Evolutionary conservation across 495 filamentous ascomycete species (phyloP), one percentile per base, ranked within the genome.

Genomic region (Penicillium samsonianum): DNA sequence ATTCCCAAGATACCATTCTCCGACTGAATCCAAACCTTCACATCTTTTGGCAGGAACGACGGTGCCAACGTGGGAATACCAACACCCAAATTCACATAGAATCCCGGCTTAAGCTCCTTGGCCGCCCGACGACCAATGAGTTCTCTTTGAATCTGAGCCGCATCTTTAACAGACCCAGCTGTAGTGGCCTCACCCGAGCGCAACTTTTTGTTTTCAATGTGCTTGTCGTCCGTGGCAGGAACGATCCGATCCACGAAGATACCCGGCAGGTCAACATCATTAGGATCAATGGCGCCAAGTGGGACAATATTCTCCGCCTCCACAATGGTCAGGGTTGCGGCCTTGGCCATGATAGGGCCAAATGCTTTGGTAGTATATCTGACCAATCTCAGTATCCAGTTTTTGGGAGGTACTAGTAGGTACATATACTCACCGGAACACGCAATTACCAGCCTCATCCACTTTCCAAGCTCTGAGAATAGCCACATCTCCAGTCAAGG

Each of bases 1-100:
- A 96, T 84, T 37, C 92, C 92, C 2, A 96, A 75, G 46, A 96
- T 92, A 8, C 92, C 92, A 71, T 96, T 96, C 75, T 96, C 92
- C 6, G 86, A 90, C 74, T 96, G 92, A 53, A 96, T 72, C 78
- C 89, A 89, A 2, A 96, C 92, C 61, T 90, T 86, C 33, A 92
- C 86, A 16, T 82, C 83, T 20, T 85, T 77, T 9, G 87, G 90
- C 22, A 96, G 81, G 65, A 92, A 96, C 1, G 82, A 86, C 0
- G 92, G 91, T 1, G 92, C 90, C 14, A 93, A 81, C 73, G 92
- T 96, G 10, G 92, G 92, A 80, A 96, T 95, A 70, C 92, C 92
- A 68, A 96, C 92, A 26, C 92, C 92, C 16, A 96, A 75, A 65
- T 96, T 96, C 26, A 91, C 92, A 69, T 96, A 96, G 81, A 90